phyloP scores from a whole-genome alignment of 2,329 filamentous ascomycete species.

The Fusarium avenaceum region DNA sequence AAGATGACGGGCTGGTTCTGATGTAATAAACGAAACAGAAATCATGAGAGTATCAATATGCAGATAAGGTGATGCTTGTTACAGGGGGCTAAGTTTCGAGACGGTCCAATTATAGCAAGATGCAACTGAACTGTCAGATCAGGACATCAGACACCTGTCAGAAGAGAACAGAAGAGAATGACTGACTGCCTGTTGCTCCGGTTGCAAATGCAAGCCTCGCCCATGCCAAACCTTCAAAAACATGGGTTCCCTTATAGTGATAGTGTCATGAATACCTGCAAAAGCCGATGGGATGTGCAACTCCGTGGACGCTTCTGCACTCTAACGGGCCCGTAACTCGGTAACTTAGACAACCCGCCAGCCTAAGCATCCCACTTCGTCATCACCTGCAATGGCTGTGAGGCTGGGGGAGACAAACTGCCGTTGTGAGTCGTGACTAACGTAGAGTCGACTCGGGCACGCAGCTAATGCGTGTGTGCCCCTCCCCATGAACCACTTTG shows the following conservation, averaged over 20 bases:
- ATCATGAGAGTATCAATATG: conserved; percentile 40
- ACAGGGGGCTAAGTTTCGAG: conserved; percentile 17
- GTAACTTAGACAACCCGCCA: conserved; percentile 39
- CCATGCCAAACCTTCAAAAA: conserved; percentile 25
- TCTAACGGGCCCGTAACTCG: conserved; percentile 42
- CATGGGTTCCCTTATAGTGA: conserved; percentile 39
- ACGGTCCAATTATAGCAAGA: conserved; percentile 28
- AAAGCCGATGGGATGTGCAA: conserved; percentile 14
- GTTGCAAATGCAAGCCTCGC: conserved; percentile 34
- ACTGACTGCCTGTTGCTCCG: conserved; percentile 23
- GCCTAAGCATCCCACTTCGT: conserved; percentile 36
- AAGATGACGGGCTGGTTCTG: conserved; percentile 9
- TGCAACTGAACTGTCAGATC: conserved; percentile 17
- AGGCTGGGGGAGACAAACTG: conserved; percentile 26
- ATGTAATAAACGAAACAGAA: conserved; percentile 30
- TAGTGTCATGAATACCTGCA: conserved; percentile 15
- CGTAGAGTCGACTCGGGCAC: conserved; percentile 9
- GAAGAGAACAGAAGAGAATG: background rate
- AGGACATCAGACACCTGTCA: conserved; percentile 13
- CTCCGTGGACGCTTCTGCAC: conserved; percentile 42
- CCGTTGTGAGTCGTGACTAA: conserved; percentile 21
- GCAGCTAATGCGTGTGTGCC: conserved; percentile 37
- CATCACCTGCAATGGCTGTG: conserved; percentile 24
- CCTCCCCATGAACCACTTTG: conserved; percentile 29
- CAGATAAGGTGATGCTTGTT: conserved; percentile 6